Percentiles rank a stretch among this genome's conserved stretches.
Evolutionary conservation across 345 rosid genomes (phyloP).

Genomic region (Kandelia obovata): DNA sequence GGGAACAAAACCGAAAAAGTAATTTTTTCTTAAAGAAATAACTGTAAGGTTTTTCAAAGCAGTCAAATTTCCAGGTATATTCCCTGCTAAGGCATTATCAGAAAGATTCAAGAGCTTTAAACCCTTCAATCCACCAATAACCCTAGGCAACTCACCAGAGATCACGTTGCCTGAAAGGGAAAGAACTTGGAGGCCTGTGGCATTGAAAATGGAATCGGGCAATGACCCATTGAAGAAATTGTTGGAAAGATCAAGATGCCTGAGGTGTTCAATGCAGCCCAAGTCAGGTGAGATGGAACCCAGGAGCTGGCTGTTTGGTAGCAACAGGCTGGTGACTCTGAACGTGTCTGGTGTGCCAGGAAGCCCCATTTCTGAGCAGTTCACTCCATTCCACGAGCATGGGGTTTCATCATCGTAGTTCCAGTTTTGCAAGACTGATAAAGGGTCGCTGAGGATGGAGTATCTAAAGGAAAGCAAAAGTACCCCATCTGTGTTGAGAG

Average conservation of each 20-base stretch:
- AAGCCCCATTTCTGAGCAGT: slow-evolving; percentile 42
- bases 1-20: slow-evolving; percentile 57
- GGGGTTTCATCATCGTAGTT: slow-evolving; percentile 69
- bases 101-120: slow-evolving; percentile 72
- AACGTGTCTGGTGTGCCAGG: slow-evolving; percentile 46
- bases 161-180: slow-evolving; percentile 55
- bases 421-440: slow-evolving; percentile 53
- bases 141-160: slow-evolving; percentile 60
- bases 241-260: slow-evolving; percentile 59
- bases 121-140: slow-evolving; percentile 32
- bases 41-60: slow-evolving; percentile 53
- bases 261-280: slow-evolving; percentile 47
- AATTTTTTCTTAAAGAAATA: slow-evolving; percentile 58
- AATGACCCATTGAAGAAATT: slow-evolving; percentile 67
- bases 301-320: slow-evolving; percentile 53
- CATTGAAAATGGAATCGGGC: slow-evolving; percentile 50
- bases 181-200: slow-evolving; percentile 48
- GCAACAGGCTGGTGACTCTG: slow-evolving; percentile 58
- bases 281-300: slow-evolving; percentile 57
- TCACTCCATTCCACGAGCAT: slow-evolving; percentile 71
- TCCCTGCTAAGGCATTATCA: slow-evolving; percentile 67
- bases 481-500: slow-evolving; percentile 56
- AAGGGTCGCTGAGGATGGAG: slow-evolving; percentile 60
- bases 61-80: slow-evolving; percentile 46
- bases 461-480: slow-evolving; percentile 65